Base-by-base conservation (phyloP, 805 yeast genomes). In the Lipomyces mesembrius region DNA sequence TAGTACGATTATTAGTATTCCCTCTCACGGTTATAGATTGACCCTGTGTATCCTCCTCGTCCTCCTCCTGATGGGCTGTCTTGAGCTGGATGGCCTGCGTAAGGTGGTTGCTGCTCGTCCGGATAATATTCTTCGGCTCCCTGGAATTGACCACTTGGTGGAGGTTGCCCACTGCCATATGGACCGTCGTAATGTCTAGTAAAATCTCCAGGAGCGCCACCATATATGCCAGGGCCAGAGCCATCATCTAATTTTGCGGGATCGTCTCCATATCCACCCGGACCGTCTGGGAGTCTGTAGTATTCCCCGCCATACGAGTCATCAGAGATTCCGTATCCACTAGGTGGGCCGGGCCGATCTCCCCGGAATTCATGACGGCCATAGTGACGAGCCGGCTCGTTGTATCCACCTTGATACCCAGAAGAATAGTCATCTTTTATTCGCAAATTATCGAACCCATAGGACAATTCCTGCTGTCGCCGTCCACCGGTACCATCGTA, bases 361-460 rank as follows among this genome's bases (percentile, higher is more conserved):
- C 17, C 43, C 43, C 17, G 17, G 12, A 37, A 37, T 14, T 54
- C 35, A 22, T 29, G 17, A 53, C 34, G 20, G 27, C 22, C 12
- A 17, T 29, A 29, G 57, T 25, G 20, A 9, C 20, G 34, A 8
- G 57, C 34, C 57, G 20, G 34, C 12, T 54, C 57, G 57, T 27
- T 4, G 20, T 54, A 27, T 29, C 17, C 11, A 11, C 35, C 20
- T 7, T 54, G 20, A 11, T 22, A 27, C 32, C 27, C 34, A 54
- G 22, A 22, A 8, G 32, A 20, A 32, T 17, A 1, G 14, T 32
- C 27, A 17, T 25, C 27, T 7, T 57, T 17, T 14, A 57, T 9
- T 22, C n/a, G n/a, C 59, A 57, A n/a, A 25, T 57, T 57, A 12
- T 35, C 59, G 22, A 57, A 20, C 6, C 43, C 43, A n/a, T 46